Evolutionary conservation across 1,284 basidiomycete species (phyloP), one percentile per base, ranked within the genome.

Genomic region (Apiotrichum sp.): DNA sequence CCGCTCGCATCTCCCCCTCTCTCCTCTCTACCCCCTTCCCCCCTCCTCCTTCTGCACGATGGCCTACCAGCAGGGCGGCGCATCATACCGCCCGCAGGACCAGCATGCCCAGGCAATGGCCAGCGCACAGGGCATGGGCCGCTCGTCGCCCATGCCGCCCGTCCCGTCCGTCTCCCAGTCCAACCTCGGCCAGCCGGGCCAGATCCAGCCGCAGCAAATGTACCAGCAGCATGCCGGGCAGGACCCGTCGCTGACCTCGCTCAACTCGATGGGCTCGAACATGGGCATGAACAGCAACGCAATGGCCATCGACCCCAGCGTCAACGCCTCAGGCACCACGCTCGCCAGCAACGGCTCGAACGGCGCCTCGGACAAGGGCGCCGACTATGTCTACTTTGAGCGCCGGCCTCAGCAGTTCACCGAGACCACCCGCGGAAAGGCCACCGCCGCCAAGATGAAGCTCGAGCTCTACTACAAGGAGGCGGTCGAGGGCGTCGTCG

Each of bases 401-500:
- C 82, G 95, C 52, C 86, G 86, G 52, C 88, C 89, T 1, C 78
- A 81, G 47, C 84, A 84, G 59, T 95, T 97, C 79, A 87, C 86
- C 35, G 86, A 93, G 63, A 86, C 89, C 68, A 89, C 91, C 40
- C 82, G 93, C 54, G 91, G 93, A 56, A 89, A 92, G 59, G 88
- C 93, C 4, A 97, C 92, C 53, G 89, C 89, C 22, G 93, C 95
- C 35, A 97, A 98, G 77, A 84, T 98, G 75, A 97, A 97, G 78
- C 84, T 98, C 53, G 95, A 97, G 78, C 89, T 95, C 60, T 96
- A 88, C 78, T 98, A 98, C 82, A 97, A 97, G 77, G 87, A 97
- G 57, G 87, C 88, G 1, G 91, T 96, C 33, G 89, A 93, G 75
- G 84, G 88, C 56, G 91, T 92, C 34, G 87, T 96, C 42, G 89